Conservation (phyloP, 1,139 yeast genomes). For the Yamadazyma oceani region DNA sequence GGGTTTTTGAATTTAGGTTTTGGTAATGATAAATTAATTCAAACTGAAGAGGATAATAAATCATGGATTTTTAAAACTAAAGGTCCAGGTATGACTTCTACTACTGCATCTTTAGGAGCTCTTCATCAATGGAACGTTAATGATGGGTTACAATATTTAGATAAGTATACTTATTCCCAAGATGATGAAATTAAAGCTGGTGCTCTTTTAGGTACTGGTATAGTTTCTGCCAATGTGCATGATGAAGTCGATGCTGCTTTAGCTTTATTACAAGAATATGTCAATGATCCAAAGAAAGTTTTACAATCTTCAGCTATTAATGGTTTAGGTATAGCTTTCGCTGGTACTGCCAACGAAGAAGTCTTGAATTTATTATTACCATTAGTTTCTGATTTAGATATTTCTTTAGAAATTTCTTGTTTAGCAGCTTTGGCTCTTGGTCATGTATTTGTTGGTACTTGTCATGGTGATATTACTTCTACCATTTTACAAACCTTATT, state of each 20-base stretch:
- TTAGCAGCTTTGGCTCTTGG: conserved; percentile 92
- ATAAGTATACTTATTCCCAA: conserved; percentile 82
- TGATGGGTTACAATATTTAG: conserved; percentile 87
- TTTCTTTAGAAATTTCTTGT: conserved; percentile 75
- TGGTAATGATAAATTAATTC: conserved; percentile 79
- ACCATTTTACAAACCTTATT: conserved; percentile 85
- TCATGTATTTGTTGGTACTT: conserved; percentile 92
- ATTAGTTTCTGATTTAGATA: conserved; percentile 77
- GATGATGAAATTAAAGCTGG: conserved; percentile 94
- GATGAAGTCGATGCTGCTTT: conserved; percentile 95
- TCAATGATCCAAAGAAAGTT: conserved; percentile 48
- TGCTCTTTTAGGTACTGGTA: conserved; percentile 92
- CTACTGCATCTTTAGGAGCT: conserved; percentile 91
- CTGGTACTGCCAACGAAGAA: conserved; percentile 90
- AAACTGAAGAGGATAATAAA: conserved; percentile 68
- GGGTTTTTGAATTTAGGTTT: conserved; percentile 90
- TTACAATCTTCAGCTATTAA: conserved; percentile 80
- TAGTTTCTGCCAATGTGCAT: conserved; percentile 91
- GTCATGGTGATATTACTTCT: conserved; percentile 91
- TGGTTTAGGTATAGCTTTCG: conserved; percentile 93
- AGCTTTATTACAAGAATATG: conserved; percentile 80
- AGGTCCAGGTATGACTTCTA: conserved; percentile 89
- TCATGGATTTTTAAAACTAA: conserved; percentile 92
- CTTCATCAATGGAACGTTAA: conserved; percentile 89
- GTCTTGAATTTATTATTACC: conserved; percentile 77